Conservation (phyloP, 768 basidiomycete species). For the Lentinus brumalis region DNA sequence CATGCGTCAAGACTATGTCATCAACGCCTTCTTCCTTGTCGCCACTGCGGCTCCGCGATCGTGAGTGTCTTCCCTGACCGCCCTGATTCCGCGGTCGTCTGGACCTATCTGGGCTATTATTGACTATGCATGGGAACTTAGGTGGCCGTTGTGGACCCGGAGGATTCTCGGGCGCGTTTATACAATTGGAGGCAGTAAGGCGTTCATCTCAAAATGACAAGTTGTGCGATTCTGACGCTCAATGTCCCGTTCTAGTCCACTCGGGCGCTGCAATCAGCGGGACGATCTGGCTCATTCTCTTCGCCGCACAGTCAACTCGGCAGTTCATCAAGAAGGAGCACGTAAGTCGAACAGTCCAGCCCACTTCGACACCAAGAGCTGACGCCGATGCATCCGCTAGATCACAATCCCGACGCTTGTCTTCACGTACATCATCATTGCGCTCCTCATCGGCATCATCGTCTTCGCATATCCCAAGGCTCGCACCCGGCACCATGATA, state of each 20-base stretch:
- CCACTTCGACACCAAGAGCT: neutral
- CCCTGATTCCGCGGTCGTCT: neutral
- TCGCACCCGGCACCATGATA: conserved; percentile 48
- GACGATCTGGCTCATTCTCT: conserved; percentile 50
- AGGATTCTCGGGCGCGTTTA: conserved; percentile 55
- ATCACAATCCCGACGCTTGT: conserved; percentile 48
- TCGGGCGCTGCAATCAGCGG: conserved; percentile 56
- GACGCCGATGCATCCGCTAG: conserved; percentile 32
- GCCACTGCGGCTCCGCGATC: conserved; percentile 49
- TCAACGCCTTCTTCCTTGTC: conserved; percentile 54
- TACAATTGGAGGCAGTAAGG: conserved; percentile 50
- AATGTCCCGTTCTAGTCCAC: conserved; percentile 36
- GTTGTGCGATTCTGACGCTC: neutral
- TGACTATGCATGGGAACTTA: conserved; percentile 19
- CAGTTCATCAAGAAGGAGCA: conserved; percentile 41
- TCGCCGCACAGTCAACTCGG: conserved; percentile 51
- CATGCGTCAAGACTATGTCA: conserved; percentile 50
- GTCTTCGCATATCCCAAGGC: conserved; percentile 51
- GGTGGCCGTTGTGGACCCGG: conserved; percentile 55
- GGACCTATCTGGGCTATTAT: neutral
- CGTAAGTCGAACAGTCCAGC: conserved; percentile 27
- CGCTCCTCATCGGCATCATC: conserved; percentile 47
- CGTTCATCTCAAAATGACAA: too few relatives aligned
- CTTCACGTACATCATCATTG: conserved; percentile 50
- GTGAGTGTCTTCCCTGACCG: conserved; percentile 32